Conservation (phyloP, 805 yeast species). For the Kodamaea nitidulidarum region DNA sequence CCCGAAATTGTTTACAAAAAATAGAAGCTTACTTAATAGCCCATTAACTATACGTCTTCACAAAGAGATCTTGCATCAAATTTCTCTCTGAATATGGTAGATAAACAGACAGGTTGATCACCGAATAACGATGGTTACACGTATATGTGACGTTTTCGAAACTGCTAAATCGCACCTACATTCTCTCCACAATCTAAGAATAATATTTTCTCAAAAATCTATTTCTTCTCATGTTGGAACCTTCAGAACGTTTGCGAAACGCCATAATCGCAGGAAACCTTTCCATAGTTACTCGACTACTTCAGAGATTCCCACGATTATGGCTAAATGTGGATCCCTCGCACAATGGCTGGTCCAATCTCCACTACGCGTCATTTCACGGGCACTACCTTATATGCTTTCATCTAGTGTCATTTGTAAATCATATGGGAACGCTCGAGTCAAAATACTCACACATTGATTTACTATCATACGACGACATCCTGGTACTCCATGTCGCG, state of each 20-base stretch:
- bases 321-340: constrained; percentile 63
- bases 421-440: constrained; percentile 19
- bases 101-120: too few relatives aligned
- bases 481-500: constrained; percentile 71
- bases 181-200: too few relatives aligned
- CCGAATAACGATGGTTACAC: too few relatives aligned
- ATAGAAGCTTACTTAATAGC: too few relatives aligned
- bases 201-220: neutral
- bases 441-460: constrained; percentile 22
- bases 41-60: too few relatives aligned
- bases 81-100: too few relatives aligned
- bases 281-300: constrained; percentile 57
- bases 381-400: constrained; percentile 70
- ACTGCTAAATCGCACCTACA: too few relatives aligned
- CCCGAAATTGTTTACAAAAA: too few relatives aligned
- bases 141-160: too few relatives aligned
- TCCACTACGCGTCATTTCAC: constrained; percentile 75
- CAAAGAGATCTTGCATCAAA: too few relatives aligned
- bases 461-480: constrained; percentile 46
- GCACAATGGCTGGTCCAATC: constrained; percentile 72
- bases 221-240: constrained; percentile 47
- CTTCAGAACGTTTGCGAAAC: constrained; percentile 59
- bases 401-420: constrained; percentile 45
- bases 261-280: constrained; percentile 63
- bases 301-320: constrained; percentile 66